A percentile compares a stretch with the other conserved stretches of the same genome.
phyloP scores from a whole-genome alignment of 2,329 filamentous ascomycete genomes.

The Pseudogymnoascus sp. region DNA sequence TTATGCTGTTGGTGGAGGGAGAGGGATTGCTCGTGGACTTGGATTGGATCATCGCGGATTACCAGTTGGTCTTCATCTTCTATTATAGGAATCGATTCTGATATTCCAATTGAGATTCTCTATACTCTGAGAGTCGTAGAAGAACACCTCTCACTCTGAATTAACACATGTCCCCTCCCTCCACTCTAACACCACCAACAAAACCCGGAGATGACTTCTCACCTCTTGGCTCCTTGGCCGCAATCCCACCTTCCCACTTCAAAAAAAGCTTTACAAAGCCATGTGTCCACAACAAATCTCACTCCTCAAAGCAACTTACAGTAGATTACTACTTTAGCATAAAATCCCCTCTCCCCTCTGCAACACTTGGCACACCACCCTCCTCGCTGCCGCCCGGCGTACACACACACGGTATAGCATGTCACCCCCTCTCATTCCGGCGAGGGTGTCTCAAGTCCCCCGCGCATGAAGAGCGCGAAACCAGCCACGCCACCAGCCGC shows the following conservation, averaged over 20 bases:
- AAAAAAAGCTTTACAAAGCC: neutral
- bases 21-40: neutral
- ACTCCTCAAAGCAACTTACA: too few relatives aligned
- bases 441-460: neutral
- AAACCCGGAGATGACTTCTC: neutral
- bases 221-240: neutral
- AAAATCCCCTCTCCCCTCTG: neutral
- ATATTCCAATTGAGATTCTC: neutral
- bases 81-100: neutral
- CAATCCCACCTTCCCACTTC: neutral
- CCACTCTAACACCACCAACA: neutral
- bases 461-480: neutral
- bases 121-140: neutral
- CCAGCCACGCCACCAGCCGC: neutral
- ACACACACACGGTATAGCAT: neutral
- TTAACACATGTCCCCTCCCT: neutral
- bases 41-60: neutral
- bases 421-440: neutral
- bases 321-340: too few relatives aligned
- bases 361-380: neutral
- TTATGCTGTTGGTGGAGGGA: neutral
- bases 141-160: neutral
- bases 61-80: neutral
- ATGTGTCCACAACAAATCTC: too few relatives aligned
- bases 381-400: neutral